Percentiles rank a stretch among this genome's conserved stretches.
These are phyloP conservation scores for Aspergillus glaucus DNA, from an alignment of 2,329 filamentous ascomycete genomes.

Conservation along the genomic window DNA sequence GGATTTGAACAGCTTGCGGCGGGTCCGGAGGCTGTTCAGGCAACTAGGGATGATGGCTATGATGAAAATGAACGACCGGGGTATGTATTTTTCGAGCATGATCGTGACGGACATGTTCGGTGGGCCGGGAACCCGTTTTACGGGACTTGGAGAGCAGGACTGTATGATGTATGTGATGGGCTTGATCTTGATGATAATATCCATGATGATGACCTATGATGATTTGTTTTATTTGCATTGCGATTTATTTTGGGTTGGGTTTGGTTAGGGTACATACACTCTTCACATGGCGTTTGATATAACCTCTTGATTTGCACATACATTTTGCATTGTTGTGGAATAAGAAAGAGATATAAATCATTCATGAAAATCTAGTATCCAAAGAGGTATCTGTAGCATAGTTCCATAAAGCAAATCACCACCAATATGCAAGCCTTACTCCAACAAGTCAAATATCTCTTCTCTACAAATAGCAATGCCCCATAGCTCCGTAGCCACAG, in stretches of 20 bases:
- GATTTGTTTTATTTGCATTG: slow-evolving; percentile 7
- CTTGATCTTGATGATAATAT: slow-evolving; percentile 27
- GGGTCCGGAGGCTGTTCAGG: slow-evolving; percentile 16
- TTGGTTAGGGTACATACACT: neutral
- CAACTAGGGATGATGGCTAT: slow-evolving; percentile 4
- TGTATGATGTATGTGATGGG: slow-evolving; percentile 31
- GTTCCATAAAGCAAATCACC: too few relatives aligned
- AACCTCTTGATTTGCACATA: neutral
- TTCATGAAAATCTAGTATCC: neutral
- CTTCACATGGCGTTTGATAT: too few relatives aligned
- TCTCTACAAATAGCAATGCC: too few relatives aligned
- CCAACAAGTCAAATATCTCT: too few relatives aligned
- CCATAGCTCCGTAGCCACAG: neutral
- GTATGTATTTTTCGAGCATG: slow-evolving; percentile 37
- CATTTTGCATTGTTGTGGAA: neutral
- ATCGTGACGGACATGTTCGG: slow-evolving; percentile 25
- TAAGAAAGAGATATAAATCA: slow-evolving; percentile 2
- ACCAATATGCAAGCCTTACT: too few relatives aligned
- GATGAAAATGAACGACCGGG: slow-evolving; percentile 17
- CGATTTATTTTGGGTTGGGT: slow-evolving; percentile 1
- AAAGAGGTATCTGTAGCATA: neutral
- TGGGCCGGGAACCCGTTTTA: slow-evolving; percentile 31
- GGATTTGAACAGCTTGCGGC: slow-evolving; percentile 28
- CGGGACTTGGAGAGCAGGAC: slow-evolving; percentile 31
- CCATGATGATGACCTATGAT: slow-evolving; percentile 12